phyloP scores from a whole-genome alignment of 2,329 filamentous ascomycete species.

The Lomentospora prolificans region DNA sequence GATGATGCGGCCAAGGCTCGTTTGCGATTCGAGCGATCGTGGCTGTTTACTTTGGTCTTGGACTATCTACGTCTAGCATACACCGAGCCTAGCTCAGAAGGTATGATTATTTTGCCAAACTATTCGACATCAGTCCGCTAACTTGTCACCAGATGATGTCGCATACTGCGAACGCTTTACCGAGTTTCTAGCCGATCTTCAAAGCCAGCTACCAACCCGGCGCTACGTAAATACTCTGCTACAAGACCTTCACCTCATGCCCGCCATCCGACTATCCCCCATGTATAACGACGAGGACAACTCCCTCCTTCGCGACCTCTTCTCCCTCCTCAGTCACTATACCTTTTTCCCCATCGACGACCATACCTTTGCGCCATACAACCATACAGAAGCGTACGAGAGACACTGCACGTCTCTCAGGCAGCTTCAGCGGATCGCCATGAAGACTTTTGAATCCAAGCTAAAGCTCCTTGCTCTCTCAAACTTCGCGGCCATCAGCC shows the following conservation, averaged over 20 bases:
- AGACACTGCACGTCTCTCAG: slow-evolving; percentile 67
- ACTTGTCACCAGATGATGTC: slow-evolving; percentile 45
- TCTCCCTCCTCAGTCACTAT: slow-evolving; percentile 74
- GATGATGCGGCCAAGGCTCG: slow-evolving; percentile 71
- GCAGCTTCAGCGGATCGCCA: slow-evolving; percentile 65
- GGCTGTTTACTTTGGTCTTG: slow-evolving; percentile 78
- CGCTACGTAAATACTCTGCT: slow-evolving; percentile 87
- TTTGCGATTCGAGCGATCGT: slow-evolving; percentile 83
- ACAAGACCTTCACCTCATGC: slow-evolving; percentile 73
- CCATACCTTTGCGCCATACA: slow-evolving; percentile 71
- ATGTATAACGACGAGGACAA: slow-evolving; percentile 68
- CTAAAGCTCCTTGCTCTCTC: slow-evolving; percentile 84
- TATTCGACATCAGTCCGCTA: slow-evolving; percentile 15
- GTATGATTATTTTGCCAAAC: slow-evolving; percentile 21
- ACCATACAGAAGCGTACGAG: slow-evolving; percentile 64
- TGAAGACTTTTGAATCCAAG: slow-evolving; percentile 82
- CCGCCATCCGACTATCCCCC: slow-evolving; percentile 68
- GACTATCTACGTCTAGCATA: slow-evolving; percentile 74
- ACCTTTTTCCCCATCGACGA: slow-evolving; percentile 85
- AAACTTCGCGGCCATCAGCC: slow-evolving; percentile 82
- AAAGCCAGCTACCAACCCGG: slow-evolving; percentile 87
- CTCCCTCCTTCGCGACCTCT: slow-evolving; percentile 69
- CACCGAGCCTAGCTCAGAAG: slow-evolving; percentile 35
- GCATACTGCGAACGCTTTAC: slow-evolving; percentile 87
- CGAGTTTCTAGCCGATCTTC: slow-evolving; percentile 80